Evolutionary conservation across 331 rosid genomes (phyloP).

Genomic region (Arachis monticola): DNA sequence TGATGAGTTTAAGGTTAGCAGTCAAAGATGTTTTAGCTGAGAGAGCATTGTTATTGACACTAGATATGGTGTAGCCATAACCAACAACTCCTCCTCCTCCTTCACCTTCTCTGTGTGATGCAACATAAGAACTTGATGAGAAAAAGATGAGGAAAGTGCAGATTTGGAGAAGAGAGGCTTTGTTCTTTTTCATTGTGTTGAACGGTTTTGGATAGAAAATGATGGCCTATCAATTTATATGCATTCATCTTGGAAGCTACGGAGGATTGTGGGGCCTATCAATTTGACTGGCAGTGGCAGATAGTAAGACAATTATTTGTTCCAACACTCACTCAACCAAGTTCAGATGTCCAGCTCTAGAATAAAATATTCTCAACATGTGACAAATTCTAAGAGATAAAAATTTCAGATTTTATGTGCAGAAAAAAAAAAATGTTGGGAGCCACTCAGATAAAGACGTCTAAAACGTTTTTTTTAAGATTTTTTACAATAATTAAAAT

Average conservation of each 20-base stretch:
- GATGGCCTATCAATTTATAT: background rate
- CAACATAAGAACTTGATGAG: background rate
- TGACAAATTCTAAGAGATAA: too few species aligned
- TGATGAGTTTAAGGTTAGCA: slow-evolving; percentile 63
- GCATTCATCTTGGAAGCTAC: background rate
- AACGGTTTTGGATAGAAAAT: background rate
- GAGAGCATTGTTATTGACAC: slow-evolving; percentile 13
- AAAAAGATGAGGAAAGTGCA: slow-evolving; percentile 9
- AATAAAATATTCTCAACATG: too few species aligned
- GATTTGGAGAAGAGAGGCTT: background rate
- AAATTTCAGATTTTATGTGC: too few species aligned
- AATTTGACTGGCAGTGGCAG: background rate
- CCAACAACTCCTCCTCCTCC: slow-evolving; percentile 45
- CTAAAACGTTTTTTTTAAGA: too few species aligned
- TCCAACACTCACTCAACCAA: background rate
- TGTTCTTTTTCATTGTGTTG: background rate
- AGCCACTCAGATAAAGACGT: too few species aligned
- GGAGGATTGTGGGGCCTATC: background rate
- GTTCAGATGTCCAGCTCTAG: too few species aligned
- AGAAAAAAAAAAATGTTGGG: too few species aligned
- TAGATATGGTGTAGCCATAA: slow-evolving; percentile 60
- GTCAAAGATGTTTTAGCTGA: slow-evolving; percentile 40
- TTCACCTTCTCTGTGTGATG: background rate
- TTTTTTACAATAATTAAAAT: too few species aligned
- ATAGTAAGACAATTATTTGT: background rate